phyloP scores from a whole-genome alignment of 192 early-diverging fungal genomes.

The Rhizophlyctis rosea region DNA sequence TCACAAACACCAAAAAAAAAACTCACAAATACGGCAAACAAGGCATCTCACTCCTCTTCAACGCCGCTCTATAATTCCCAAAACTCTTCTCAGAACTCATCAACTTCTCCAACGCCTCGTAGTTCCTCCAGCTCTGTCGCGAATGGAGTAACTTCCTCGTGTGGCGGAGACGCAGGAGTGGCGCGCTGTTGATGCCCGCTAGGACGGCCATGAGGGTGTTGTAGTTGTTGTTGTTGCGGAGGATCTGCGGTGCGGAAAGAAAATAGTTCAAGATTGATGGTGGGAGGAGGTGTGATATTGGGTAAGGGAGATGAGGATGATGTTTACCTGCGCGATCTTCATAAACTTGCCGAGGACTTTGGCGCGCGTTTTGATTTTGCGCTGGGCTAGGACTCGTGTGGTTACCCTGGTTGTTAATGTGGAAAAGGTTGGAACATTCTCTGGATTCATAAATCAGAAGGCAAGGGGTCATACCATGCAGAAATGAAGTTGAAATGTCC shows the following conservation, averaged over 20 bases:
- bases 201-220: constrained; percentile 76
- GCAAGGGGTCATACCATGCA: constrained; percentile 40
- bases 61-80: constrained; percentile 59
- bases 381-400: constrained; percentile 61
- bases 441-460: background rate
- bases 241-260: constrained; percentile 32
- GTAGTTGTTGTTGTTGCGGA: constrained; percentile 67
- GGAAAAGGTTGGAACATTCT: constrained; percentile 1
- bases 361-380: constrained; percentile 59
- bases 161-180: constrained; percentile 61
- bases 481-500: constrained; percentile 73
- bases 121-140: constrained; percentile 50
- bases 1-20: background rate
- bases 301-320: background rate
- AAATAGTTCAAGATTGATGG: background rate
- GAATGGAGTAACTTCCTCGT: constrained; percentile 51
- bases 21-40: constrained; percentile 75
- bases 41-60: constrained; percentile 54
- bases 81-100: constrained; percentile 70
- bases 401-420: constrained; percentile 48
- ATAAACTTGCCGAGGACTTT: constrained; percentile 69
- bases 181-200: constrained; percentile 62
- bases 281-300: background rate
- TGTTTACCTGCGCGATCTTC: constrained; percentile 59
- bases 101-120: constrained; percentile 57